These are phyloP conservation scores for Angomonas deanei DNA, from an alignment of 208 protist genomes.

Conservation along the genomic window DNA sequence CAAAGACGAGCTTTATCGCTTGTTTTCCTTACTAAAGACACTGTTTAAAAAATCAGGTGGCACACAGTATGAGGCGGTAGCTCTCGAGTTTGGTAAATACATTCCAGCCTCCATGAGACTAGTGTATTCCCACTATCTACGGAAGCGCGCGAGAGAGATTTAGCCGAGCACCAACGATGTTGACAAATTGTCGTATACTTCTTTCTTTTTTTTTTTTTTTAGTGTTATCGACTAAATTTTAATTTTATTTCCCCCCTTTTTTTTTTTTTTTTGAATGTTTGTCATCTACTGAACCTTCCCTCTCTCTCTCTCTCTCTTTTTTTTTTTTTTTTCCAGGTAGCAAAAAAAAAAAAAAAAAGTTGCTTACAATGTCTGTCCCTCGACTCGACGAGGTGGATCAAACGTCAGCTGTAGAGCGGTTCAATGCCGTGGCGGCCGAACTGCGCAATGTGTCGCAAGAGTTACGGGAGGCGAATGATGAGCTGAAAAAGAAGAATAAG, in stretches of 20 bases:
- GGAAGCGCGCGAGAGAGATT: not conserved
- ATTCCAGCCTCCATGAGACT: slow-evolving; percentile 67
- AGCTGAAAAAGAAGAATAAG: not conserved
- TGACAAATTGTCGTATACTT: slow-evolving; percentile 6
- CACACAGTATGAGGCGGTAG: slow-evolving; percentile 17
- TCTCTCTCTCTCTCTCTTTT: not conserved
- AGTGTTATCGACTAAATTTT: not conserved
- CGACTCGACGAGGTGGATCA: too few species aligned
- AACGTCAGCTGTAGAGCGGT: too few species aligned
- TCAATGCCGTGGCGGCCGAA: not conserved
- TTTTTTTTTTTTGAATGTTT: too few species aligned
- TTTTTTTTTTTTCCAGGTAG: slow-evolving; percentile 2
- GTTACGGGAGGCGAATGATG: not conserved
- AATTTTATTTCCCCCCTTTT: slow-evolving; percentile 1
- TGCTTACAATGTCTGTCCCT: too few species aligned
- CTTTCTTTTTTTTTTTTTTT: slow-evolving; percentile 6
- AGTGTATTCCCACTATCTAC: slow-evolving; percentile 45
- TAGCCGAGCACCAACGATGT: not conserved
- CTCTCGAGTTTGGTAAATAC: slow-evolving; percentile 57
- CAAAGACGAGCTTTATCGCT: slow-evolving; percentile 8
- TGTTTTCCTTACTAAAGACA: slow-evolving; percentile 16
- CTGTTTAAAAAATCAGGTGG: slow-evolving; percentile 48
- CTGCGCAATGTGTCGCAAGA: not conserved
- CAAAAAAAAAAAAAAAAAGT: not conserved
- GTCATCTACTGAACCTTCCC: too few species aligned